Percentiles rank a stretch among this genome's conserved stretches.
These are phyloP conservation scores for Calophaca sinica DNA, from an alignment of 306 rosid genomes.

Conservation along the genomic window DNA sequence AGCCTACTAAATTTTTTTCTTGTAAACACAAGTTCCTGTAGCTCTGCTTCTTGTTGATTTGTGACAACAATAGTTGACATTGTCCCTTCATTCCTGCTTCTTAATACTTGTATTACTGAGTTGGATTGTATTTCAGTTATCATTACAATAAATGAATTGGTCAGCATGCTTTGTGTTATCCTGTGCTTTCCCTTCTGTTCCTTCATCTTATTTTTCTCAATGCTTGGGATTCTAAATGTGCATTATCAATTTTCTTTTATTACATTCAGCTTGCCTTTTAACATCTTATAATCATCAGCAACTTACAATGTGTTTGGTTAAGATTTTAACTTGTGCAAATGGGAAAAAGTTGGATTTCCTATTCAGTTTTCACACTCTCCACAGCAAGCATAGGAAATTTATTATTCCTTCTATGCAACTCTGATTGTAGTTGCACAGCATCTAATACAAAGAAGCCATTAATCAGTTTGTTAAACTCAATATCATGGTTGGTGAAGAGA, in stretches of 20 bases:
- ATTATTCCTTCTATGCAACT: conserved; percentile 14
- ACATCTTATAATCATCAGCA: conserved; percentile 25
- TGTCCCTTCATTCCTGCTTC: conserved; percentile 3
- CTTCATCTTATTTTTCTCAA: conserved; percentile 21
- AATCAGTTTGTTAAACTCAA: conserved; percentile 22
- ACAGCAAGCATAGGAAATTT: background rate
- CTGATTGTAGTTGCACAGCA: background rate
- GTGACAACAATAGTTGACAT: conserved; percentile 1
- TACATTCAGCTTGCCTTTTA: background rate
- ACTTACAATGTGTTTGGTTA: background rate
- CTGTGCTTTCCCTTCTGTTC: conserved; percentile 15
- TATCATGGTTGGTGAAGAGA: conserved; percentile 25
- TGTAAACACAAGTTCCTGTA: conserved; percentile 20
- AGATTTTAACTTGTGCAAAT: conserved; percentile 20
- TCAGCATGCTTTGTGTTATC: conserved; percentile 13
- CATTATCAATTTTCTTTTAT: conserved; percentile 16
- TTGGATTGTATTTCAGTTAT: conserved; percentile 14
- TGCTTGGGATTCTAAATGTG: conserved; percentile 4
- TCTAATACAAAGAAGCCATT: conserved; percentile 18
- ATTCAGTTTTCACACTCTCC: background rate
- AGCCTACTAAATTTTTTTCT: background rate
- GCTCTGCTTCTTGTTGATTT: conserved; percentile 15
- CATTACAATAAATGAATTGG: conserved; percentile 26
- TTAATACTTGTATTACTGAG: conserved; percentile 1
- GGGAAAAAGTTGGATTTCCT: background rate